Conservation (phyloP, 139 green algal species). For the Chlamydomonas schloesseri region DNA sequence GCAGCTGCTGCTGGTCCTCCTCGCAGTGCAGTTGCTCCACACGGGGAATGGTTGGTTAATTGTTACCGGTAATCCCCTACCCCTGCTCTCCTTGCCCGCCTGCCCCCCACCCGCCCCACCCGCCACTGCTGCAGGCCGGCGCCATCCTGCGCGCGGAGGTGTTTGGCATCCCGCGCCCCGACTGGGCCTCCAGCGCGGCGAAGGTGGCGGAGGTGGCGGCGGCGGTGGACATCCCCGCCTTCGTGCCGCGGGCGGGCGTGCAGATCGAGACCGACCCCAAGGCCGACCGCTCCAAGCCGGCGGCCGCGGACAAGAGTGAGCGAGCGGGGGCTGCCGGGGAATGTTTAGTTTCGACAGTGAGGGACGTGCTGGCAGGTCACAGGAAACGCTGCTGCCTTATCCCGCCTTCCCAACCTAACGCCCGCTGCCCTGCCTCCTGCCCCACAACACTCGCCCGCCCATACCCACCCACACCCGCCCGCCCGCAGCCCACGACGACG, state of each 20-base stretch:
- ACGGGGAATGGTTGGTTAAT: no score
- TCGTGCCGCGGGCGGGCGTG: constrained; percentile 89
- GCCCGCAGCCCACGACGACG: constrained; percentile 70
- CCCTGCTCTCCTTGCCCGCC: no score
- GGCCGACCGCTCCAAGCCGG: constrained; percentile 28
- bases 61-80: no score
- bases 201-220: constrained; percentile 62
- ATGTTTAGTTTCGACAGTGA: no score
- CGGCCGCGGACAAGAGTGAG: not conserved
- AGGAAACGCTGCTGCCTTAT: no score
- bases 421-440: no score
- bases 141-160: constrained; percentile 93
- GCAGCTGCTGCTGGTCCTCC: no score
- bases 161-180: constrained; percentile 83
- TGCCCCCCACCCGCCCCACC: no score
- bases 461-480: not conserved
- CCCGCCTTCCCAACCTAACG: no score
- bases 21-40: no score
- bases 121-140: constrained; percentile 57
- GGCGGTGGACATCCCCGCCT: constrained; percentile 79
- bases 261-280: constrained; percentile 99
- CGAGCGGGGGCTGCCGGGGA: not conserved
- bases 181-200: constrained; percentile 71
- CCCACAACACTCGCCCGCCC: no score
- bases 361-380: no score